Conservation (phyloP, 2,329 filamentous ascomycete genomes). For the Ophiostoma quercus region DNA sequence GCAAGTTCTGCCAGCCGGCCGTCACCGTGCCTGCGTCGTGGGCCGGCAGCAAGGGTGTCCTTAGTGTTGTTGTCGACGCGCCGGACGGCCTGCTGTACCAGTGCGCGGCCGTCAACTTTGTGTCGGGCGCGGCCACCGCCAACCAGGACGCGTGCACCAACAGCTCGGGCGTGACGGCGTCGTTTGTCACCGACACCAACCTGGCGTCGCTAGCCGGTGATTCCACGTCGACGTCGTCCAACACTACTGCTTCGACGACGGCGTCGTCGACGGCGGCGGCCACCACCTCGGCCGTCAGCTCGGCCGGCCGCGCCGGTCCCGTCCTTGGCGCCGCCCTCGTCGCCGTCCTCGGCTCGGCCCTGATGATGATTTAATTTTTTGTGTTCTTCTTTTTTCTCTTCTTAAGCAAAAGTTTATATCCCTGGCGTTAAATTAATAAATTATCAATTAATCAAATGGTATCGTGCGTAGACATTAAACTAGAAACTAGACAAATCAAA, state of each 20-base stretch:
- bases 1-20: slow-evolving; percentile 48
- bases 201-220: slow-evolving; percentile 28
- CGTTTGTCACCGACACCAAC: slow-evolving; percentile 32
- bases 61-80: slow-evolving; percentile 48
- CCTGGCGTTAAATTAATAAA: background rate
- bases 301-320: slow-evolving; percentile 21
- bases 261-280: background rate
- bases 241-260: background rate
- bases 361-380: background rate
- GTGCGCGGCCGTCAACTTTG: slow-evolving; percentile 46
- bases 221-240: background rate
- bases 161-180: slow-evolving; percentile 33
- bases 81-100: slow-evolving; percentile 52
- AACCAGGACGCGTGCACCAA: slow-evolving; percentile 37
- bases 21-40: slow-evolving; percentile 47
- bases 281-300: background rate
- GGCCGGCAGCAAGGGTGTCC: slow-evolving; percentile 50
- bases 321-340: slow-evolving; percentile 17
- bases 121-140: slow-evolving; percentile 37
- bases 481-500: background rate
- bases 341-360: background rate
- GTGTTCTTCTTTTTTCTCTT: no score
- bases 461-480: background rate
- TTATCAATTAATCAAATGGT: slow-evolving; percentile 3
- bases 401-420: background rate